Conservation (phyloP, 306 rosid species). For the Oemleria cerasiformis region DNA sequence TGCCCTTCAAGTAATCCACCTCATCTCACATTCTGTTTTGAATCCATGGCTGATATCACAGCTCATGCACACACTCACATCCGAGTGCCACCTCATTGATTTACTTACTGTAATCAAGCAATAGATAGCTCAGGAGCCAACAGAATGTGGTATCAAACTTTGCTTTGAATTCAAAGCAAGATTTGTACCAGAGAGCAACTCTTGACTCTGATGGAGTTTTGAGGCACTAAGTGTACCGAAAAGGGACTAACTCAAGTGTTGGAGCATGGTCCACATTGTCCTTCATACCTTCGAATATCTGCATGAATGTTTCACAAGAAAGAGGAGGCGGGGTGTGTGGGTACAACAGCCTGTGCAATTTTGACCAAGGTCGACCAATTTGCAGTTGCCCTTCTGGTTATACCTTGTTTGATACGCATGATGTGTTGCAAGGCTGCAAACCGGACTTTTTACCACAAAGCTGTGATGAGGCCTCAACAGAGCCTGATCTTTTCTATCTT, state of each 20-base stretch:
- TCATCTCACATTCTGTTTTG: no score
- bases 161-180: background rate
- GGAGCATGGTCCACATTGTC: conserved; percentile 13
- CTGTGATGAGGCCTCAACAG: conserved; percentile 21
- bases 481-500: conserved; percentile 14
- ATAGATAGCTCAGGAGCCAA: no score
- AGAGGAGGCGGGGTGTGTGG: conserved; percentile 38
- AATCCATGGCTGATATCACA: no score
- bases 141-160: background rate
- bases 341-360: conserved; percentile 23
- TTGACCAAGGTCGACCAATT: conserved; percentile 7
- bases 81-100: no score
- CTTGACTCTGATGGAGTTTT: conserved; percentile 57
- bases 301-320: background rate
- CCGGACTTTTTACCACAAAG: conserved; percentile 30
- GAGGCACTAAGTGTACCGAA: conserved; percentile 42
- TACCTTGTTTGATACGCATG: conserved; percentile 19
- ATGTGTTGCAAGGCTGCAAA: conserved; percentile 29
- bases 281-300: conserved; percentile 28
- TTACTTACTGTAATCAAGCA: no score
- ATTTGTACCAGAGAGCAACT: conserved; percentile 45
- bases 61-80: no score
- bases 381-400: conserved; percentile 11
- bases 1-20: no score
- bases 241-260: background rate